phyloP scores from a whole-genome alignment of 257 asterid species.

The Fraxinus quadrangulata region DNA sequence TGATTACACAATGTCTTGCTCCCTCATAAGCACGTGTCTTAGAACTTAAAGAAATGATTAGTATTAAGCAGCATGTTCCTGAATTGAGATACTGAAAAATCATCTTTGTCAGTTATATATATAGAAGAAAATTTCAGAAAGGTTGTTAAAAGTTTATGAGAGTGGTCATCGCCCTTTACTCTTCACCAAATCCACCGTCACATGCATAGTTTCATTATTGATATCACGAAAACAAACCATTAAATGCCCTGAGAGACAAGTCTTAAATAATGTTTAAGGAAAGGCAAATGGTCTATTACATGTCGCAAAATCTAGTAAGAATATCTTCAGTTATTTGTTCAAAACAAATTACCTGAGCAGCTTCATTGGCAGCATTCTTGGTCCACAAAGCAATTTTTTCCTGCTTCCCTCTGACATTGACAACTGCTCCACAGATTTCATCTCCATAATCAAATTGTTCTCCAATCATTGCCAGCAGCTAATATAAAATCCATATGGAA shows the following conservation, averaged over 20 bases:
- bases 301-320: constrained; percentile 4
- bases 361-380: constrained; percentile 87
- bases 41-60: background rate
- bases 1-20: background rate
- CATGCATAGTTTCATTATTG: background rate
- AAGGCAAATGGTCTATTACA: background rate
- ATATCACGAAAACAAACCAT: background rate
- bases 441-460: constrained; percentile 93
- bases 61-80: background rate
- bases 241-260: background rate
- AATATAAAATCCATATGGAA: constrained; percentile 24
- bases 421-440: constrained; percentile 98
- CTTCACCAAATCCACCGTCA: background rate
- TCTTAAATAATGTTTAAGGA: background rate
- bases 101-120: background rate
- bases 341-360: constrained; percentile 74
- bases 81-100: background rate
- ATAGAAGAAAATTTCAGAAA: background rate
- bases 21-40: background rate
- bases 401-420: constrained; percentile 70
- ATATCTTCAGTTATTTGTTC: background rate
- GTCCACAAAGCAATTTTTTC: constrained; percentile 92
- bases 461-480: constrained; percentile 95
- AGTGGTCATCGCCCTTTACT: background rate
- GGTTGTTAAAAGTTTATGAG: background rate